Evolutionary conservation across 208 protist species (phyloP), one percentile per base, ranked within the genome.

Genomic region (Vickermania spadyakhi): DNA sequence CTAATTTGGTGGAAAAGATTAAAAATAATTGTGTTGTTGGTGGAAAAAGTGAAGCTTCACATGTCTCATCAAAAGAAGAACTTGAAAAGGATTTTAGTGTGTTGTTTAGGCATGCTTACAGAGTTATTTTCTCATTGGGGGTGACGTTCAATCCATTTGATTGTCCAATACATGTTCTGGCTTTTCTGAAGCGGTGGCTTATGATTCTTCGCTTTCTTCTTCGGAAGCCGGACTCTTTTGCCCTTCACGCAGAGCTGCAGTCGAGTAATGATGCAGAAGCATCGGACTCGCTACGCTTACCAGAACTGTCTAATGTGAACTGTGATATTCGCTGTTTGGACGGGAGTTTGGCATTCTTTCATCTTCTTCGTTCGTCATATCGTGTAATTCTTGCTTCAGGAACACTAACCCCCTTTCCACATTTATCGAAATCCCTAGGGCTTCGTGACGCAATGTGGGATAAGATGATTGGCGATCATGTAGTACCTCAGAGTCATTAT

Each of bases 331-430:
- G 66, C 70, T 98, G 79, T 64, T 73, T 73, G 29, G 88, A 77
- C 64, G 97, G 61, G 0, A 76, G 81, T 58, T 63, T 89, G 22
- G 83, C 80, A 0, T 88, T 91, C 60, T 60, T 72, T 18, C 75
- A 89, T 56, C 66, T 91, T 13, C 64, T 83, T 13, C 61, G 55
- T 13, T 59, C 58, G 18, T 74, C 78, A 23, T 68, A 85, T 42
- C 81, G 79, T 23, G 61, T 98, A 18, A 81, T 99, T 27, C 78
- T 99, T 21, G 96, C 96, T 13, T 96, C 85, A 18, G 97, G 97
- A n/a, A 99, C 97, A 14, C 72, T 99, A 7, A 79, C 90, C 0
- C 96, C 96, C 0, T 81, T 98, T 41, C 53, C 75, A 28, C 81
- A 84, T 23, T 87, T 98, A 57, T 66, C 75, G 4, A 52, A 42